phyloP scores from a whole-genome alignment of 495 filamentous ascomycete species.

The Penicillium steckii region DNA sequence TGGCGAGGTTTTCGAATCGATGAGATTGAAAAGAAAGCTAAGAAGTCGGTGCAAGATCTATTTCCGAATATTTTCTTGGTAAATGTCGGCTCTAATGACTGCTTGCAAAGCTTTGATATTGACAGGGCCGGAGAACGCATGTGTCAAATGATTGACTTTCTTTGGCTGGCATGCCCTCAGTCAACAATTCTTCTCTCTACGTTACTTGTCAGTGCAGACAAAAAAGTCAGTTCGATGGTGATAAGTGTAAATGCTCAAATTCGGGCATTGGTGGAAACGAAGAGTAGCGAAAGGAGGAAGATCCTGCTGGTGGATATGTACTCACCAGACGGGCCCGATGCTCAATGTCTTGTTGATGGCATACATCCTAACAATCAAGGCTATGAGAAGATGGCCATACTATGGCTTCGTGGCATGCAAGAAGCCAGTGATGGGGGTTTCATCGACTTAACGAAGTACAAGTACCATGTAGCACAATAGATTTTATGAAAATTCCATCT shows the following conservation, averaged over 20 bases:
- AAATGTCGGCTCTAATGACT: constrained; percentile 39
- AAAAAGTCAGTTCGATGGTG: constrained; percentile 28
- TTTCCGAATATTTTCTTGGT: constrained; percentile 32
- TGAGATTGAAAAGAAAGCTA: constrained; percentile 28
- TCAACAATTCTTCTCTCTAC: constrained; percentile 33
- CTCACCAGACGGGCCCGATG: constrained; percentile 29
- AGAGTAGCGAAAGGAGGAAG: background rate
- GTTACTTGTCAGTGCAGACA: constrained; percentile 31
- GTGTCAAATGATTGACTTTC: constrained; percentile 19
- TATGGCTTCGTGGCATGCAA: constrained; percentile 5
- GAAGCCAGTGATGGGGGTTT: background rate
- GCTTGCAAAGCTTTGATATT: constrained; percentile 33
- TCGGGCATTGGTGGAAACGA: constrained; percentile 9
- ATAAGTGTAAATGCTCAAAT: constrained; percentile 31
- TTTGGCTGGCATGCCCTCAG: constrained; percentile 26
- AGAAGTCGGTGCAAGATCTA: constrained; percentile 23
- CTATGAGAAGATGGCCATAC: constrained; percentile 34
- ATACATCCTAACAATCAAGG: constrained; percentile 33
- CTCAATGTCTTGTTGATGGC: constrained; percentile 30
- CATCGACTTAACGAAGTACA: background rate
- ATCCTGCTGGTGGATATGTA: constrained; percentile 35
- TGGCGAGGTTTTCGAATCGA: constrained; percentile 32
- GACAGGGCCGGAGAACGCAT: constrained; percentile 31
- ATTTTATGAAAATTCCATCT: too few species aligned
- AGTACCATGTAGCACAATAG: background rate